These are phyloP conservation scores for Trichoderma aggressivum DNA, from an alignment of 2,329 filamentous ascomycete genomes.

Conservation along the genomic window DNA sequence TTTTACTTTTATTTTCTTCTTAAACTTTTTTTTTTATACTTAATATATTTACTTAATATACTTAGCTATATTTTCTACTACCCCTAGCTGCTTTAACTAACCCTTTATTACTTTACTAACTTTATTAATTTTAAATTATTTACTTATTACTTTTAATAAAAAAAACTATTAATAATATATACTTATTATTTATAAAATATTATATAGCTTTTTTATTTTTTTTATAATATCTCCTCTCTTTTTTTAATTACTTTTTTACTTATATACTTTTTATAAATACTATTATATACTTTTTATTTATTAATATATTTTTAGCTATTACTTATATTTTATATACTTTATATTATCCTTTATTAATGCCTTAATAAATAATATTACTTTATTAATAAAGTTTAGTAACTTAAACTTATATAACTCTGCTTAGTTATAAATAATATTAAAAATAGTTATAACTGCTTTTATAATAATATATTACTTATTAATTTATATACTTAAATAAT, in stretches of 20 bases:
- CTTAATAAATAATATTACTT: neutral
- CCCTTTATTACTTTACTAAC: neutral
- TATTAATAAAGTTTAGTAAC: too few relatives aligned
- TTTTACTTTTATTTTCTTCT: neutral
- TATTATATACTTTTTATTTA: too few relatives aligned
- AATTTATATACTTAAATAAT: too few relatives aligned
- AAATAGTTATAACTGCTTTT: too few relatives aligned
- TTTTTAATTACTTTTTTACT: neutral
- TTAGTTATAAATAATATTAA: too few relatives aligned
- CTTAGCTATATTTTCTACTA: neutral
- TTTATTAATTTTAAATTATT: neutral
- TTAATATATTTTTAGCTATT: too few relatives aligned
- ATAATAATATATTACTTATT: too few relatives aligned
- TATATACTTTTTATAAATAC: too few relatives aligned
- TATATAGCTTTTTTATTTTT: neutral
- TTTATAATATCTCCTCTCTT: neutral
- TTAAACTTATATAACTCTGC: too few relatives aligned
- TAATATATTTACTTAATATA: neutral
- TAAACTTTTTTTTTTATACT: neutral
- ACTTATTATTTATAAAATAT: neutral
- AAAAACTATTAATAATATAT: neutral
- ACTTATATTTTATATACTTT: neutral
- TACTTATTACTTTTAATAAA: neutral
- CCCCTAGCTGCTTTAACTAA: neutral
- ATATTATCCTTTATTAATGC: neutral